phyloP scores from a whole-genome alignment of 2,329 filamentous ascomycete species.

The Ophiosphaerella korrae region DNA sequence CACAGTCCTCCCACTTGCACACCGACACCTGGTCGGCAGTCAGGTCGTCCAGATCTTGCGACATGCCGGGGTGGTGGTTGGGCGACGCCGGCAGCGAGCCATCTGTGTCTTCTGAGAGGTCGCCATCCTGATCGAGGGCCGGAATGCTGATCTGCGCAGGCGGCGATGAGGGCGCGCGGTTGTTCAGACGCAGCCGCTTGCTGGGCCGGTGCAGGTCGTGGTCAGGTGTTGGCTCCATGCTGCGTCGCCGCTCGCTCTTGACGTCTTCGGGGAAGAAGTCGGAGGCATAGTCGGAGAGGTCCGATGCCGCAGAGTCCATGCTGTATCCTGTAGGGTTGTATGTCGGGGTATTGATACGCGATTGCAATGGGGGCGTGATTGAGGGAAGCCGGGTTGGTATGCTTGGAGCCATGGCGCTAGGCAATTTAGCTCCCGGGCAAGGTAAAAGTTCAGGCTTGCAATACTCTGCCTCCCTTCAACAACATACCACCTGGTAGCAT shows the following conservation, averaged over 20 bases:
- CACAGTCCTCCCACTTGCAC: conserved; percentile 59
- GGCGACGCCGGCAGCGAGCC: conserved; percentile 69
- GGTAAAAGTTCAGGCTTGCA: too few species aligned
- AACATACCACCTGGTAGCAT: too few species aligned
- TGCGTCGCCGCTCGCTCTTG: conserved; percentile 54
- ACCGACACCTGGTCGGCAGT: conserved; percentile 53
- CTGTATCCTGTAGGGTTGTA: background rate
- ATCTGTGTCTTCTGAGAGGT: conserved; percentile 88
- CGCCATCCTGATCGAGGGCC: conserved; percentile 52
- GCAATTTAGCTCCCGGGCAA: too few species aligned
- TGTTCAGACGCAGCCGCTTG: conserved; percentile 46
- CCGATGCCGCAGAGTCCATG: conserved; percentile 64
- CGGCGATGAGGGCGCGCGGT: conserved; percentile 41
- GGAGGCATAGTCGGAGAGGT: conserved; percentile 68
- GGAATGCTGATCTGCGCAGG: conserved; percentile 25
- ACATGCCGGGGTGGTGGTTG: conserved; percentile 47
- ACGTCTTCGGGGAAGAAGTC: conserved; percentile 66
- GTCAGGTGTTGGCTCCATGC: conserved; percentile 50
- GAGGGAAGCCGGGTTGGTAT: background rate
- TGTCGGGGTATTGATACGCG: too few species aligned
- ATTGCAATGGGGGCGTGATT: too few species aligned
- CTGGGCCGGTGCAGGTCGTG: conserved; percentile 52
- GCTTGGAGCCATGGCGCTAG: too few species aligned
- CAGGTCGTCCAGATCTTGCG: conserved; percentile 48
- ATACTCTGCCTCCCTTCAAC: background rate